A percentile compares a stretch with the other conserved stretches of the same genome.
These are phyloP conservation scores for Corylus avellana DNA, from an alignment of 306 rosid species.

Conservation along the genomic window DNA sequence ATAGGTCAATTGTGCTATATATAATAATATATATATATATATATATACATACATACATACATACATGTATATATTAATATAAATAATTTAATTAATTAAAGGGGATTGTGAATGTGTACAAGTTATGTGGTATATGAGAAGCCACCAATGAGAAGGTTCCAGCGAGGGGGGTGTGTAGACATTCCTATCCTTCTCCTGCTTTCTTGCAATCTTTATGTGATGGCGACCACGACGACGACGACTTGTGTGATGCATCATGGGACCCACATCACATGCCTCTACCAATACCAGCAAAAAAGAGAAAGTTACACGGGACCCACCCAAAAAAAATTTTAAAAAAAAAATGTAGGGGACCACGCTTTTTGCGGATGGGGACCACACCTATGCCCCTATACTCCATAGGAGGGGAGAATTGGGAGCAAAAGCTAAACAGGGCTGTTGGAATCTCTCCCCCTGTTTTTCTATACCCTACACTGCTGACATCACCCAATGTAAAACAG, in stretches of 20 bases:
- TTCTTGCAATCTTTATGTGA: conserved; percentile 45
- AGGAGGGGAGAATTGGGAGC: neutral
- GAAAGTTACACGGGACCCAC: conserved; percentile 34
- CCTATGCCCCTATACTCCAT: neutral
- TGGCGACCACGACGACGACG: conserved; percentile 38
- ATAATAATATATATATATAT: too few relatives aligned
- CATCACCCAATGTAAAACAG: neutral
- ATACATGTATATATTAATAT: too few relatives aligned
- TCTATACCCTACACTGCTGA: neutral
- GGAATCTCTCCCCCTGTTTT: conserved; percentile 25
- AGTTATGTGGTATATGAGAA: neutral
- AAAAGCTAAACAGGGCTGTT: conserved; percentile 9
- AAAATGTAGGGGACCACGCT: conserved; percentile 29
- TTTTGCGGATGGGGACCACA: neutral
- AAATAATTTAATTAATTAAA: too few relatives aligned
- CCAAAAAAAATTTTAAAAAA: neutral
- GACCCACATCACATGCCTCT: conserved; percentile 67
- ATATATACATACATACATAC: too few relatives aligned
- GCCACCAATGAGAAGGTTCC: conserved; percentile 14
- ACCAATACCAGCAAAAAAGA: conserved; percentile 33
- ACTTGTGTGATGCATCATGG: conserved; percentile 33
- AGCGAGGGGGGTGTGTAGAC: conserved; percentile 18
- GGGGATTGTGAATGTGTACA: too few relatives aligned
- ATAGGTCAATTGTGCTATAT: too few relatives aligned
- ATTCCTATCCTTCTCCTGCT: conserved; percentile 35